A percentile compares a stretch with the other conserved stretches of the same genome.
These are phyloP conservation scores for Sporothrix phasma DNA, from an alignment of 2,329 filamentous ascomycete genomes.

Conservation along the genomic window DNA sequence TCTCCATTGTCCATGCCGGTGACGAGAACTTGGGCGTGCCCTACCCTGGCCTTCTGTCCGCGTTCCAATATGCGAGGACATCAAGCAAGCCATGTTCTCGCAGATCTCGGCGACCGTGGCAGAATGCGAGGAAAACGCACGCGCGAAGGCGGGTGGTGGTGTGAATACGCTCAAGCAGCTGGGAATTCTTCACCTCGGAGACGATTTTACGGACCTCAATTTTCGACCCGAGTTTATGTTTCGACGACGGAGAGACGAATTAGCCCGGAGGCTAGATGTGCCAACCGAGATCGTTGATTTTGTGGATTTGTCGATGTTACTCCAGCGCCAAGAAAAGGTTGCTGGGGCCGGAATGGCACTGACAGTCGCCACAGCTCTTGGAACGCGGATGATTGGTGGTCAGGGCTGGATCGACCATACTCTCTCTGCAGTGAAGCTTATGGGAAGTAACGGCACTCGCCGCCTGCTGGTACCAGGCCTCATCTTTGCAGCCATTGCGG, in stretches of 20 bases:
- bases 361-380: conserved; percentile 79
- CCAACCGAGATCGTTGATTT: conserved; percentile 88
- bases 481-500: conserved; percentile 62
- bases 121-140: conserved; percentile 77
- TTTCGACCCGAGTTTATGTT: conserved; percentile 96
- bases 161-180: conserved; percentile 84
- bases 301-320: conserved; percentile 71
- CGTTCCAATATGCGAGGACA: conserved; percentile 89
- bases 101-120: conserved; percentile 72
- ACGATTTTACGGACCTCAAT: conserved; percentile 73
- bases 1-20: conserved; percentile 67
- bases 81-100: conserved; percentile 85
- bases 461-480: conserved; percentile 73
- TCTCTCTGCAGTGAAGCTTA: conserved; percentile 65
- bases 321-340: conserved; percentile 89
- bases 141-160: conserved; percentile 63
- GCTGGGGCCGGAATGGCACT: conserved; percentile 91
- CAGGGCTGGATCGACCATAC: conserved; percentile 85
- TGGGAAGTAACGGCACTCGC: conserved; percentile 73
- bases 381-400: conserved; percentile 70
- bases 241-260: conserved; percentile 65
- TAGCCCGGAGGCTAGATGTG: conserved; percentile 78
- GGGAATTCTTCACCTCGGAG: conserved; percentile 77
- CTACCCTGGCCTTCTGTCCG: conserved; percentile 76
- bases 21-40: conserved; percentile 69